Percentiles rank a stretch among this genome's conserved stretches.
These are phyloP conservation scores for Podospora pseudopauciseta DNA, from an alignment of 495 filamentous ascomycete genomes.

Conservation along the genomic window DNA sequence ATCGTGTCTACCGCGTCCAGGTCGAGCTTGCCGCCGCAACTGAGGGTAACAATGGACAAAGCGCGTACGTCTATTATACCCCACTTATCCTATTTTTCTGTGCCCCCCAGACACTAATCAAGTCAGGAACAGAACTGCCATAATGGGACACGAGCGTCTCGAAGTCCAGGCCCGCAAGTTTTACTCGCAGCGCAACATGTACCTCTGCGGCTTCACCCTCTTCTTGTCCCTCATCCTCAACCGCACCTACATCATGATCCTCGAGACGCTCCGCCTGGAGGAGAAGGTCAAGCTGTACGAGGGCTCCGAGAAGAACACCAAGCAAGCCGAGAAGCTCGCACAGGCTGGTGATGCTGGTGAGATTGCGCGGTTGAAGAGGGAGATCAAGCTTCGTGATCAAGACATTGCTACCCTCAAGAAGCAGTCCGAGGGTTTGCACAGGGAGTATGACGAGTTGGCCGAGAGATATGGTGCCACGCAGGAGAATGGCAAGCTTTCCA, in stretches of 20 bases:
- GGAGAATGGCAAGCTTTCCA: constrained; percentile 50
- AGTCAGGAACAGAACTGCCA: constrained; percentile 47
- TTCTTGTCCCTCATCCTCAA: constrained; percentile 99
- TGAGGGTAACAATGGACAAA: constrained; percentile 35
- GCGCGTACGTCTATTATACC: constrained; percentile 27
- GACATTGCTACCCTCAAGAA: constrained; percentile 81
- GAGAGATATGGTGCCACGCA: constrained; percentile 65
- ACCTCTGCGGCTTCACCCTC: constrained; percentile 98
- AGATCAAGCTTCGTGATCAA: constrained; percentile 66
- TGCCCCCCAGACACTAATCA: constrained; percentile 21
- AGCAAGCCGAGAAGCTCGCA: constrained; percentile 73
- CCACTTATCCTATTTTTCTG: neutral
- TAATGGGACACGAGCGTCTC: constrained; percentile 87
- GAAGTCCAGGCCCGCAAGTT: constrained; percentile 99
- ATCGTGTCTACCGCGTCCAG: constrained; percentile 96
- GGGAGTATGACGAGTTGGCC: constrained; percentile 79
- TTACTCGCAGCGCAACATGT: constrained; percentile 99
- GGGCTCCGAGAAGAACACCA: constrained; percentile 68
- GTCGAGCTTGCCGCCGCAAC: constrained; percentile 67
- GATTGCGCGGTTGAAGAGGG: constrained; percentile 59
- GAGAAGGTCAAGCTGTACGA: constrained; percentile 85
- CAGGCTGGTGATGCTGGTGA: constrained; percentile 61
- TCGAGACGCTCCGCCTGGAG: constrained; percentile 89
- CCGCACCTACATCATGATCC: constrained; percentile 96
- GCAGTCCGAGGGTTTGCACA: constrained; percentile 69